Evolutionary conservation across 2,329 filamentous ascomycete species (phyloP).

Genomic region (Pseudocercospora pini-densiflorae): DNA sequence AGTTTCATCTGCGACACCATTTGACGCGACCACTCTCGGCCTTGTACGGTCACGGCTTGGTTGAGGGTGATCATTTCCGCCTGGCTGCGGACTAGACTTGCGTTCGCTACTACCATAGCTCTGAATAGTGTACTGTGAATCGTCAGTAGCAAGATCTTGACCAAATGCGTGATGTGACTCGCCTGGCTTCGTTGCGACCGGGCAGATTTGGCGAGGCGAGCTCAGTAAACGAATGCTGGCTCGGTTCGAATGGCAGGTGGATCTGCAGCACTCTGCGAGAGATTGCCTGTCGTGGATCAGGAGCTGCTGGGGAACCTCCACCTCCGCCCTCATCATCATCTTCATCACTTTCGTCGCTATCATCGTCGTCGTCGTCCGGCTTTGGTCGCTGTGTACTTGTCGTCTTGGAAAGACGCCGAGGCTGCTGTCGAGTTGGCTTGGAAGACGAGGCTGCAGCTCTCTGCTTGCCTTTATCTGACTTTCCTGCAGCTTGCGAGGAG

Average conservation of each 20-base stretch:
- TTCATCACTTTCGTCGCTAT: constrained; percentile 11
- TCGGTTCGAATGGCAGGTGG: constrained; percentile 14
- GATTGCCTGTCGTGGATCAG: neutral
- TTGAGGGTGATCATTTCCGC: constrained; percentile 3
- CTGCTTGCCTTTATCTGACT: constrained; percentile 14
- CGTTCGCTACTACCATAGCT: neutral
- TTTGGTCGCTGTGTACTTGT: neutral
- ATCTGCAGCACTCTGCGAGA: constrained; percentile 7
- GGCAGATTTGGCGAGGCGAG: constrained; percentile 1
- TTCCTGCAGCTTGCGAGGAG: constrained; percentile 11
- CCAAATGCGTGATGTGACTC: neutral
- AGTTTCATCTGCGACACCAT: constrained; percentile 13
- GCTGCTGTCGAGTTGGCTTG: neutral
- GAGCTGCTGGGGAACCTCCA: constrained; percentile 7
- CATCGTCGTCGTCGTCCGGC: constrained; percentile 17
- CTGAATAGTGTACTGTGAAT: constrained; percentile 12
- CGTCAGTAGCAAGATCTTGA: neutral
- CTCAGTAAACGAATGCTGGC: constrained; percentile 8
- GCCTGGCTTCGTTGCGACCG: constrained; percentile 13
- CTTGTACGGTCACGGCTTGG: constrained; percentile 10
- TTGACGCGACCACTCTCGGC: constrained; percentile 11
- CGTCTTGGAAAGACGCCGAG: constrained; percentile 4
- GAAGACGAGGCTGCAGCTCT: constrained; percentile 16
- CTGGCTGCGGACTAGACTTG: constrained; percentile 1
- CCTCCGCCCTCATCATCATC: constrained; percentile 17